A percentile compares a stretch with the other conserved stretches of the same genome.
phyloP scores from a whole-genome alignment of 805 yeast genomes.

The Suhomyces xylopsoci region DNA sequence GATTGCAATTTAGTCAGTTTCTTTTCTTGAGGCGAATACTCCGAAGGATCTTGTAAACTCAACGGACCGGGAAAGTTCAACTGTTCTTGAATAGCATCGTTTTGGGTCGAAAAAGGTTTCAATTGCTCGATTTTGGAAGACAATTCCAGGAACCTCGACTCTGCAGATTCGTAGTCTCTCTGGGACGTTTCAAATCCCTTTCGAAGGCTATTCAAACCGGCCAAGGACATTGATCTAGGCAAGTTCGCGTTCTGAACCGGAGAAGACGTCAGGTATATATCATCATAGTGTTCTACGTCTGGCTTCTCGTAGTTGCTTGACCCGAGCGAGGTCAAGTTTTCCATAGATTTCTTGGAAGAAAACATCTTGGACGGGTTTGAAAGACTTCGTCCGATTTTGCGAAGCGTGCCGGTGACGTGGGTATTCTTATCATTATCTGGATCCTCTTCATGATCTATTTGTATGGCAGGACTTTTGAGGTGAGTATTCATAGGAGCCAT shows the following conservation, averaged over 20 bases:
- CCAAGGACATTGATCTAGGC: conserved; percentile 33
- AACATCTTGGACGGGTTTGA: conserved; percentile 18
- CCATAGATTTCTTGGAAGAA: conserved; percentile 5
- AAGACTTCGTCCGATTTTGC: conserved; percentile 17
- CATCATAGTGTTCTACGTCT: conserved; percentile 6
- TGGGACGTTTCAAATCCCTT: conserved; percentile 33
- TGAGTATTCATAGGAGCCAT: conserved; percentile 10
- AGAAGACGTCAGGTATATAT: not conserved
- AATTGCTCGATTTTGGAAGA: not conserved
- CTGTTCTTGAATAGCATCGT: not conserved
- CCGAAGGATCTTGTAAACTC: conserved; percentile 26
- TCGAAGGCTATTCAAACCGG: conserved; percentile 29
- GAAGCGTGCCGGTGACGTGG: conserved; percentile 5
- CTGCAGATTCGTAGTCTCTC: conserved; percentile 22
- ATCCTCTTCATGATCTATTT: not conserved
- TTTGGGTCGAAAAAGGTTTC: not conserved
- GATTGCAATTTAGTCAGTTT: conserved; percentile 15
- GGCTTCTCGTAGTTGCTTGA: conserved; percentile 1
- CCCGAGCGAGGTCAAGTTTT: not conserved
- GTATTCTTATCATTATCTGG: not conserved
- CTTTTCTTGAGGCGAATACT: conserved; percentile 10
- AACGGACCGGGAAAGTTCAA: conserved; percentile 16
- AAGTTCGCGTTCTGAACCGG: conserved; percentile 13
- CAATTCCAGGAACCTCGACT: conserved; percentile 18
- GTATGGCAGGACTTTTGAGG: not conserved